Conservation (phyloP, 1,284 basidiomycete genomes). For the Cryptococcus depauperatus region DNA sequence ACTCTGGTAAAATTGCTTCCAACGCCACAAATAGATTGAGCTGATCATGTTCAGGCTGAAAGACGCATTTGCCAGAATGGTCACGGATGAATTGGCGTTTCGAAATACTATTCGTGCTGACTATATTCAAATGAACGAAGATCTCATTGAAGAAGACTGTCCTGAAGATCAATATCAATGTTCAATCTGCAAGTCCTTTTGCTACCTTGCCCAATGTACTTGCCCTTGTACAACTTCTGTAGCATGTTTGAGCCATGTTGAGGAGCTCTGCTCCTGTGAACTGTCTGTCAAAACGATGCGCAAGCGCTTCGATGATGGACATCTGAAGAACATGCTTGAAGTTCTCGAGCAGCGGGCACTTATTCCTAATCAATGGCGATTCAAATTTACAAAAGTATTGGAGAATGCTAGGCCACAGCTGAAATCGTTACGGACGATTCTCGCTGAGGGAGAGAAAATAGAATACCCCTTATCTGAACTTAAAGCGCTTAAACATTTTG, state of each 20-base stretch:
- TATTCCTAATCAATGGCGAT: slow-evolving; percentile 66
- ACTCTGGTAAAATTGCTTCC: slow-evolving; percentile 59
- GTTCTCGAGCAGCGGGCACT: slow-evolving; percentile 64
- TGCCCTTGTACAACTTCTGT: slow-evolving; percentile 68
- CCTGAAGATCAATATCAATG: slow-evolving; percentile 94
- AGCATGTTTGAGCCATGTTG: slow-evolving; percentile 77
- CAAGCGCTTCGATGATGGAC: slow-evolving; percentile 72
- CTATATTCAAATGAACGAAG: slow-evolving; percentile 55
- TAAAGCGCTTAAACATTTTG: slow-evolving; percentile 63
- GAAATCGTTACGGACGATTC: slow-evolving; percentile 63
- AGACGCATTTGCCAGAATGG: slow-evolving; percentile 79
- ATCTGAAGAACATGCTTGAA: slow-evolving; percentile 60
- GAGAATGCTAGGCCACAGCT: slow-evolving; percentile 65
- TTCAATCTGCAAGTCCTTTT: slow-evolving; percentile 84
- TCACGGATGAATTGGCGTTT: slow-evolving; percentile 65
- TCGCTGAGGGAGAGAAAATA: slow-evolving; percentile 81
- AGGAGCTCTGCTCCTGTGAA: slow-evolving; percentile 65
- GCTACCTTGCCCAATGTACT: slow-evolving; percentile 87
- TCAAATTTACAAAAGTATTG: slow-evolving; percentile 61
- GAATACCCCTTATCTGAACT: slow-evolving; percentile 66
- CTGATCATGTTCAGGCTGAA: slow-evolving; percentile 56
- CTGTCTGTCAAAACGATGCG: slow-evolving; percentile 58
- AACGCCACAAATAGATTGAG: neutral
- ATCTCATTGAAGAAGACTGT: slow-evolving; percentile 68
- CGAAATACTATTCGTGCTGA: slow-evolving; percentile 53